Percentiles rank a stretch among this genome's conserved stretches.
Evolutionary conservation across 2,329 filamentous ascomycete species (phyloP).

Genomic region (Sarocladium kiliense): DNA sequence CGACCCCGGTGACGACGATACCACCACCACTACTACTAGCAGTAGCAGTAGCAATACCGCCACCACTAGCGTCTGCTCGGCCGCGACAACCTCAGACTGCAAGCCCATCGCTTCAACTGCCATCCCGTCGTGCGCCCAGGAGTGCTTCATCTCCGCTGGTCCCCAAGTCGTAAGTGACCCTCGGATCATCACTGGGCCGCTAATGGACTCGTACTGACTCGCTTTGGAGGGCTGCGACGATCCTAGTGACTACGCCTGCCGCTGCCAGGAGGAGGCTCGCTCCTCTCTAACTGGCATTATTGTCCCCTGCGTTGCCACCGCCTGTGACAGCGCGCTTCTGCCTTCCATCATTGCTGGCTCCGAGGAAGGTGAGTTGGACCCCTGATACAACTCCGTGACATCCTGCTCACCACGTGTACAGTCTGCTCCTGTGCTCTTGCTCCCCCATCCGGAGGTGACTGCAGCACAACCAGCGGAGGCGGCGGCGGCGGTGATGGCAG

Average conservation of each 20-base stretch:
- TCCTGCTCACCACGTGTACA: not conserved
- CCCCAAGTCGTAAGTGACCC: constrained; percentile 14
- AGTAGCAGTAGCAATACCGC: not conserved
- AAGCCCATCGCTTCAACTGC: constrained; percentile 16
- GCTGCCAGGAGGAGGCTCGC: constrained; percentile 16
- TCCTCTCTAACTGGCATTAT: constrained; percentile 16
- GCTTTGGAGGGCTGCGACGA: constrained; percentile 13
- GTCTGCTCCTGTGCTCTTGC: constrained; percentile 10
- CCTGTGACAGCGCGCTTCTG: constrained; percentile 15
- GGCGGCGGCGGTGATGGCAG: not conserved
- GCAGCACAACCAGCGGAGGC: not conserved
- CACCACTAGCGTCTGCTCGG: constrained; percentile 11
- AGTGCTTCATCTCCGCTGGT: constrained; percentile 17
- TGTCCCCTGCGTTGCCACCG: constrained; percentile 18
- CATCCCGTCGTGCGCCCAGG: constrained; percentile 18
- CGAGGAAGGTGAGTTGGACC: constrained; percentile 7
- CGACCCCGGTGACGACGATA: not conserved
- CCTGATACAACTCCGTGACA: not conserved
- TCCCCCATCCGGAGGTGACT: constrained; percentile 11
- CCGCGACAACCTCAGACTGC: constrained; percentile 14
- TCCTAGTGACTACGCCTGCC: constrained; percentile 18
- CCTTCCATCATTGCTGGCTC: constrained; percentile 18
- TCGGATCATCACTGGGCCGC: not conserved
- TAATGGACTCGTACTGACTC: not conserved
- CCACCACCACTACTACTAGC: no score